Conservation (phyloP, 1,284 basidiomycete species). For the Ganoderma lingzhi region DNA sequence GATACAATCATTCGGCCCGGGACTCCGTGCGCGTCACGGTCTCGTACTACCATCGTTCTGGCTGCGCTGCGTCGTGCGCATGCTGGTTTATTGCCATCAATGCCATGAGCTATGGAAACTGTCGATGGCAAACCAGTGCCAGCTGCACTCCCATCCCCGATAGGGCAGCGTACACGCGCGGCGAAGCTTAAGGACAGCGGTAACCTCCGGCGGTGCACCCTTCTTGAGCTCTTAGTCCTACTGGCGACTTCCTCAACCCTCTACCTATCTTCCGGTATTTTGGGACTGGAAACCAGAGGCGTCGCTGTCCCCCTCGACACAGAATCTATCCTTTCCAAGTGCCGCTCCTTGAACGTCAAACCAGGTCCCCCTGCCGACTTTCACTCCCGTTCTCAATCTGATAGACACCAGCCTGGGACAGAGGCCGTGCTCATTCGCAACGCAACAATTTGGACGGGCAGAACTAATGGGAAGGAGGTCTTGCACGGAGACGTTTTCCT, state of each 20-base stretch:
- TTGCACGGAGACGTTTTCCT: slow-evolving; percentile 47
- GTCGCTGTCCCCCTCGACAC: slow-evolving; percentile 34
- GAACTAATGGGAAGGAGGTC: slow-evolving; percentile 43
- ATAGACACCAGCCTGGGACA: slow-evolving; percentile 60
- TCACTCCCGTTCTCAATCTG: slow-evolving; percentile 52
- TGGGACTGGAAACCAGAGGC: background rate
- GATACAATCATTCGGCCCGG: too few relatives aligned
- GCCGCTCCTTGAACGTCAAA: slow-evolving; percentile 36
- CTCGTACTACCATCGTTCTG: background rate
- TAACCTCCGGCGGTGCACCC: background rate
- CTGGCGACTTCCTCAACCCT: slow-evolving; percentile 7
- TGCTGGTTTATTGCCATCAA: background rate
- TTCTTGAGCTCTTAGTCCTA: slow-evolving; percentile 9
- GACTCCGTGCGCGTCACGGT: too few relatives aligned
- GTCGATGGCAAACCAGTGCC: background rate
- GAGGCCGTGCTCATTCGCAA: slow-evolving; percentile 61
- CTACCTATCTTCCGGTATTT: background rate
- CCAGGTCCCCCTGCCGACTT: slow-evolving; percentile 52
- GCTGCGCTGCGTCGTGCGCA: too few relatives aligned
- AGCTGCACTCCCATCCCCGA: background rate
- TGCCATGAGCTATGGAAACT: background rate
- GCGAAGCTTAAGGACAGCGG: background rate
- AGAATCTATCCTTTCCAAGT: slow-evolving; percentile 35
- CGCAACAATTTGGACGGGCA: slow-evolving; percentile 67
- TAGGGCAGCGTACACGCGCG: background rate